Evolutionary conservation across 1,284 basidiomycete species (phyloP).

Genomic region (Ganoderma lucidum): DNA sequence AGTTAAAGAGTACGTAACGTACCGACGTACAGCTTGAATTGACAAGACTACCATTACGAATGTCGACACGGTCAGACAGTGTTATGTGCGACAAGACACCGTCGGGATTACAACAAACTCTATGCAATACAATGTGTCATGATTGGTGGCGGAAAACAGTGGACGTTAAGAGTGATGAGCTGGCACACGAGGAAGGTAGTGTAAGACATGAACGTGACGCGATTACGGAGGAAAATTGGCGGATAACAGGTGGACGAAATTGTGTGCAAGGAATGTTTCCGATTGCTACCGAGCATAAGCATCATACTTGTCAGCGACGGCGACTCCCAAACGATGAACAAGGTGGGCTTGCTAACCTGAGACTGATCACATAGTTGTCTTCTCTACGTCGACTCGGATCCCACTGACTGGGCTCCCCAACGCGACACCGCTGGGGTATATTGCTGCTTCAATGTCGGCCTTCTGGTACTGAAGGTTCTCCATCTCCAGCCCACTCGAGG

Average conservation of each 20-base stretch:
- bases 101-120: conserved; percentile 16
- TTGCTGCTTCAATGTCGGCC: conserved; percentile 42
- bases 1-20: neutral
- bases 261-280: conserved; percentile 21
- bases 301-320: neutral
- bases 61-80: neutral
- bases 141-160: conserved; percentile 8
- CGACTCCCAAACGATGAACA: neutral
- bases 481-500: conserved; percentile 52
- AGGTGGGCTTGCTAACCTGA: conserved; percentile 12
- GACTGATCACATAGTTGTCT: conserved; percentile 55
- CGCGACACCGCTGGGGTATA: conserved; percentile 46
- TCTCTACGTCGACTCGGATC: conserved; percentile 73
- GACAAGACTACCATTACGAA: neutral
- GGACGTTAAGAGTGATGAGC: conserved; percentile 13
- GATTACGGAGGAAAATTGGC: conserved; percentile 23
- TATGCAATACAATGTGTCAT: conserved; percentile 32
- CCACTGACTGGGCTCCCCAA: conserved; percentile 51
- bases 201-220: conserved; percentile 22
- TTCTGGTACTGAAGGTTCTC: conserved; percentile 62
- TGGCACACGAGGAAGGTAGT: conserved; percentile 17
- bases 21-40: neutral
- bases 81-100: conserved; percentile 15
- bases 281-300: conserved; percentile 13
- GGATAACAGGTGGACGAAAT: conserved; percentile 15